These are phyloP conservation scores for Aureobasidium pullulans DNA, from an alignment of 2,329 filamentous ascomycete species.

Conservation along the genomic window DNA sequence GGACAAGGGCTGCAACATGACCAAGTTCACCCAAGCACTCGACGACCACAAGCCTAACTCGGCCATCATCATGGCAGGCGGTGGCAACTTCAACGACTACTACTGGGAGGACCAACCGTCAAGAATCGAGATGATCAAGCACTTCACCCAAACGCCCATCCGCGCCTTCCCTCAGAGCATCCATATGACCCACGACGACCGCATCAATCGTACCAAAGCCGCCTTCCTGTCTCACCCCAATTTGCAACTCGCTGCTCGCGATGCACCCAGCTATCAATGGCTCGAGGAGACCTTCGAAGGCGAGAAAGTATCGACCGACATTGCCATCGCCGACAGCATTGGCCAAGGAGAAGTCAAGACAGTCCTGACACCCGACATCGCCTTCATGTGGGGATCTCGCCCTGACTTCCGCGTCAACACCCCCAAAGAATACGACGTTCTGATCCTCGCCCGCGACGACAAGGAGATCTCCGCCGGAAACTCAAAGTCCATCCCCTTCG, in stretches of 20 bases:
- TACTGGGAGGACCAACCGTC: constrained; percentile 13
- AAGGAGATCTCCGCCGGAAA: neutral
- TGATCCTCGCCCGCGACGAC: constrained; percentile 12
- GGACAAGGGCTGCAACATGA: constrained; percentile 10
- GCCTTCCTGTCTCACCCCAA: constrained; percentile 4
- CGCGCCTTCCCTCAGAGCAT: constrained; percentile 13
- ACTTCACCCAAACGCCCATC: constrained; percentile 3
- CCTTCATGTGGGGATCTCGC: constrained; percentile 11
- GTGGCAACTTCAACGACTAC: constrained; percentile 14
- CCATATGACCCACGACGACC: constrained; percentile 7
- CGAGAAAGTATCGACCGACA: neutral
- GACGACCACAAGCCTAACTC: constrained; percentile 7
- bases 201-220: constrained; percentile 5
- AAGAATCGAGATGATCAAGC: constrained; percentile 6
- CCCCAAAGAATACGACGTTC: constrained; percentile 2
- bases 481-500: constrained; percentile 9
- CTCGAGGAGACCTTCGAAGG: constrained; percentile 1
- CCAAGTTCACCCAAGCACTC: constrained; percentile 3
- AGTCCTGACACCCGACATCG: constrained; percentile 5
- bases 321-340: neutral
- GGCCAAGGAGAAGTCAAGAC: constrained; percentile 9
- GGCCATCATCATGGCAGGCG: constrained; percentile 10
- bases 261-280: constrained; percentile 3
- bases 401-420: constrained; percentile 9
- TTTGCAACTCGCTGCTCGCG: constrained; percentile 5